A percentile compares a stretch with the other conserved stretches of the same genome.
Conservation (phyloP, 768 basidiomycete genomes). For the Lentinula lateritia region DNA sequence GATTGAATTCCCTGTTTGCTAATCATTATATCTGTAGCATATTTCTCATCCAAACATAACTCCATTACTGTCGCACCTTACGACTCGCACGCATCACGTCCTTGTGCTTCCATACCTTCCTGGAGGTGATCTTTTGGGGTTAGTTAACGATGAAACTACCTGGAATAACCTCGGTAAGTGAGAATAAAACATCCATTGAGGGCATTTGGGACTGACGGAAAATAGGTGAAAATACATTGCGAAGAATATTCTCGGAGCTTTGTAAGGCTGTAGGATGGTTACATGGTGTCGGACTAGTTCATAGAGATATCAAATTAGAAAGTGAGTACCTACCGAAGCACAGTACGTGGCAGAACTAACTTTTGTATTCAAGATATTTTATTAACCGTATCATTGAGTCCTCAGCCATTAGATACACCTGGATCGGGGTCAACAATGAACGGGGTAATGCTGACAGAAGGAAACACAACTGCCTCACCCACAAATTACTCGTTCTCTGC, state of each 20-base stretch:
- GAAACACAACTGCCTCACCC: not conserved
- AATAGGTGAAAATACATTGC: constrained; percentile 44
- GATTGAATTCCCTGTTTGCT: not conserved
- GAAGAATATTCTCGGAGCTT: constrained; percentile 73
- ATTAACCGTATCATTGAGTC: constrained; percentile 3
- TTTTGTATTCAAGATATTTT: constrained; percentile 3
- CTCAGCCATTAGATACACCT: not conserved
- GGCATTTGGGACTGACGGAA: not conserved
- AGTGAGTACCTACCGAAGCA: constrained; percentile 30
- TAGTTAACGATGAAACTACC: constrained; percentile 54
- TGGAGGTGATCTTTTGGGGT: constrained; percentile 79
- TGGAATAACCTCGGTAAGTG: constrained; percentile 33
- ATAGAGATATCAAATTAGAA: constrained; percentile 89
- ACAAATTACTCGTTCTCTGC: constrained; percentile 1
- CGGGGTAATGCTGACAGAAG: not conserved
- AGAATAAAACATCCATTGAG: not conserved
- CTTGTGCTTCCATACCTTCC: constrained; percentile 71
- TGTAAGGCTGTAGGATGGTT: constrained; percentile 81
- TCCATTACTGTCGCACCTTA: constrained; percentile 62
- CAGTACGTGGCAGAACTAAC: not conserved
- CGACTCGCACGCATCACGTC: constrained; percentile 67
- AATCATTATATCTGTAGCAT: constrained; percentile 37
- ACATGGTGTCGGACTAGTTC: constrained; percentile 80
- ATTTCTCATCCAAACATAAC: constrained; percentile 81
- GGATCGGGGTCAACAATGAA: not conserved